Evolutionary conservation across 805 yeast species (phyloP).

Genomic region (Candida golubevii): DNA sequence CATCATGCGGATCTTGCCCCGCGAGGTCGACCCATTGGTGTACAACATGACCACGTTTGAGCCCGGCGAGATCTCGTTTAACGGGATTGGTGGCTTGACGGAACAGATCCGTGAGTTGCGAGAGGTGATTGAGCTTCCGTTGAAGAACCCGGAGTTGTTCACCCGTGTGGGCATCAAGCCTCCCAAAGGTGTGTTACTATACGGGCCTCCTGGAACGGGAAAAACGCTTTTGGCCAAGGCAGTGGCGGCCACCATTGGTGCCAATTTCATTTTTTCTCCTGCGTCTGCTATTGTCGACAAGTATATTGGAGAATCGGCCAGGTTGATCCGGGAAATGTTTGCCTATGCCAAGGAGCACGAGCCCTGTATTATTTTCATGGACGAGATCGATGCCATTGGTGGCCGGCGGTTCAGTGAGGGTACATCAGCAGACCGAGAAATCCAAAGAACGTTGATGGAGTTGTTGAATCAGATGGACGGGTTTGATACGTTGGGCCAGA

Average conservation of each 20-base stretch:
- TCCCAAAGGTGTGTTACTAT: constrained; percentile 95
- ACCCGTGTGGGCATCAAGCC: constrained; percentile 95
- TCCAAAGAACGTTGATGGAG: constrained; percentile 97
- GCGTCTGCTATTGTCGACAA: constrained; percentile 98
- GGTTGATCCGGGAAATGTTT: constrained; percentile 96
- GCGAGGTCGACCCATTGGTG: constrained; percentile 97
- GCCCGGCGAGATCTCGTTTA: constrained; percentile 95
- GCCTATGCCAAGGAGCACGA: constrained; percentile 97
- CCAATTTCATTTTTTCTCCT: constrained; percentile 96
- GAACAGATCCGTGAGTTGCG: constrained; percentile 95
- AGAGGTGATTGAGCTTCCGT: constrained; percentile 95
- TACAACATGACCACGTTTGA: constrained; percentile 97
- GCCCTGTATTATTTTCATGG: constrained; percentile 98
- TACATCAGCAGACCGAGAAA: constrained; percentile 97
- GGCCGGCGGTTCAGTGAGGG: constrained; percentile 98
- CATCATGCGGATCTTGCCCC: constrained; percentile 93
- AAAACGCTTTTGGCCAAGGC: constrained; percentile 95
- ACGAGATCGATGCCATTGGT: constrained; percentile 98
- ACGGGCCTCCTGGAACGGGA: constrained; percentile 99
- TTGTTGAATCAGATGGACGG: constrained; percentile 98
- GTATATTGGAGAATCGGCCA: constrained; percentile 96
- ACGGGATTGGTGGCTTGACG: constrained; percentile 91
- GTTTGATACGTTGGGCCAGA: constrained; percentile 92
- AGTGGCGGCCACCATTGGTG: constrained; percentile 97
- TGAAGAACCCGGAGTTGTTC: constrained; percentile 95